Percentiles rank a stretch among this genome's conserved stretches.
phyloP scores from a whole-genome alignment of 371 early-diverging fungal species.

The Funneliformis caledonium region DNA sequence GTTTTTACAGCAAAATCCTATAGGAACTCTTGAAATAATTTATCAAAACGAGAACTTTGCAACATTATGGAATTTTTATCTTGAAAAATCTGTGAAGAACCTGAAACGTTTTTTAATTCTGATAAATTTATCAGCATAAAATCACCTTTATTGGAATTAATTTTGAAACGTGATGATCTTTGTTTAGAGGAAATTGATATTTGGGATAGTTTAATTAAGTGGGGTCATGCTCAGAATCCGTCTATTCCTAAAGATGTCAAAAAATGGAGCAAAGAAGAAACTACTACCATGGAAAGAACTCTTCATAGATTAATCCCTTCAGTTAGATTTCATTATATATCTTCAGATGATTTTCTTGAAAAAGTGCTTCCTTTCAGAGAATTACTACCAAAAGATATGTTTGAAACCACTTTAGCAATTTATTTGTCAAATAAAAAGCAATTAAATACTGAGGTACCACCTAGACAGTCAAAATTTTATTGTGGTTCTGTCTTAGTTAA shows the following conservation, averaged over 20 bases:
- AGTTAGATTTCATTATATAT: constrained; percentile 11
- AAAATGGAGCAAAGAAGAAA: neutral
- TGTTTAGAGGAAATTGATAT: neutral
- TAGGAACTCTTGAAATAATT: no score
- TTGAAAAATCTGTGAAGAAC: neutral
- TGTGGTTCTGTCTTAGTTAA: no score
- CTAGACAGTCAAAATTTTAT: no score
- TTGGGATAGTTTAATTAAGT: neutral
- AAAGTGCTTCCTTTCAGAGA: constrained; percentile 11
- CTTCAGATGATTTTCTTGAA: constrained; percentile 15
- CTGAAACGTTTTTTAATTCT: neutral
- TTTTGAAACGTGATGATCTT: neutral
- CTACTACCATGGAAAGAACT: neutral
- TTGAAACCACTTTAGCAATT: no score
- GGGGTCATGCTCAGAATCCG: neutral
- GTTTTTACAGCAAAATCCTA: no score
- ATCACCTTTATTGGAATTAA: neutral
- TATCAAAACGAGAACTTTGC: no score
- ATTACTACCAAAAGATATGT: neutral
- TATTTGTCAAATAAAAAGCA: no score
- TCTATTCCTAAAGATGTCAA: neutral
- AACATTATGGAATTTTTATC: neutral
- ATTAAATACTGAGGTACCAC: no score
- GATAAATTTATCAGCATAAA: neutral
- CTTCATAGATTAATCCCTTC: constrained; percentile 3